Evolutionary conservation across 371 early-diverging fungal species (phyloP).

Genomic region (Basidiobolus meristosporus): DNA sequence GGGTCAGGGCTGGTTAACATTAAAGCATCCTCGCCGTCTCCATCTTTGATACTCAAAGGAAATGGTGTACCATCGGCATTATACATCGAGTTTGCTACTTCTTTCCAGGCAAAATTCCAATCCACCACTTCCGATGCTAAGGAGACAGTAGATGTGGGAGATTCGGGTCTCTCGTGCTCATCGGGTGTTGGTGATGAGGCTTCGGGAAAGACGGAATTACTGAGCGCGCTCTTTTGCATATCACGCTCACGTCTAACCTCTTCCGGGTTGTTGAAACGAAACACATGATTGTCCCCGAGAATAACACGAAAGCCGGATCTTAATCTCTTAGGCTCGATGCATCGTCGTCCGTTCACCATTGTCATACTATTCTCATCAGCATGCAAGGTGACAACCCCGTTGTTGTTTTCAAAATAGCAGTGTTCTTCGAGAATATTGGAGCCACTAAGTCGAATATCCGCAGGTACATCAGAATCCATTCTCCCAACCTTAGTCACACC

Average conservation of each 20-base stretch:
- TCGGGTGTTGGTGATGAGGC: too few species aligned
- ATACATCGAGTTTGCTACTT: constrained; percentile 15
- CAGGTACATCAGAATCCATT: constrained; percentile 16
- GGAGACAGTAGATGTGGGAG: constrained; percentile 28
- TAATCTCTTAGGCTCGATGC: constrained; percentile 30
- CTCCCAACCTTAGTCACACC: constrained; percentile 60
- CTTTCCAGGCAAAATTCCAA: constrained; percentile 60
- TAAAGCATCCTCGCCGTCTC: constrained; percentile 28
- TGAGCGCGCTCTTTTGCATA: constrained; percentile 2
- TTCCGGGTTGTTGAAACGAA: constrained; percentile 72
- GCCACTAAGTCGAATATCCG: constrained; percentile 57
- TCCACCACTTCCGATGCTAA: constrained; percentile 38
- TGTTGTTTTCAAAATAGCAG: constrained; percentile 52
- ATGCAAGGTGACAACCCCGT: constrained; percentile 35
- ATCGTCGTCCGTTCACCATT: constrained; percentile 58
- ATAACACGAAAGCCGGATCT: constrained; percentile 63
- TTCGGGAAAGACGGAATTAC: background rate
- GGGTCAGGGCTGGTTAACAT: constrained; percentile 9
- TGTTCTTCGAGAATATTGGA: constrained; percentile 46
- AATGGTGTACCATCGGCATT: too few species aligned
- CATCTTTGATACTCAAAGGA: constrained; percentile 8
- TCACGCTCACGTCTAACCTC: constrained; percentile 58
- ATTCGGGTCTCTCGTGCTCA: constrained; percentile 22
- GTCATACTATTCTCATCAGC: constrained; percentile 34
- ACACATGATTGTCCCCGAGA: constrained; percentile 66